A percentile compares a stretch with the other conserved stretches of the same genome.
phyloP scores from a whole-genome alignment of 2,329 filamentous ascomycete species.

The Mollisia scopiformis region DNA sequence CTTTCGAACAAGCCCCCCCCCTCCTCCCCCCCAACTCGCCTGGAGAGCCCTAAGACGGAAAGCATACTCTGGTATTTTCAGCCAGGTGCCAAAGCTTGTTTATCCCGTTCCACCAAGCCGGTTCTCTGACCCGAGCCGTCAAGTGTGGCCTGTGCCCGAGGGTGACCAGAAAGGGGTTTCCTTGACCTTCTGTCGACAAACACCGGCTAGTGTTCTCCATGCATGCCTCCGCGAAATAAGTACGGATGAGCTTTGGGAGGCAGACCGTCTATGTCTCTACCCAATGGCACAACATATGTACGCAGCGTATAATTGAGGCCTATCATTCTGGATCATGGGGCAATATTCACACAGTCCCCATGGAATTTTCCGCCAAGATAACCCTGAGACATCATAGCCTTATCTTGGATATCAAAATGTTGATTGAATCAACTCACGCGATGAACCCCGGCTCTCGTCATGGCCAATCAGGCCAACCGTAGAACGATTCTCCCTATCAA shows the following conservation, averaged over 20 bases:
- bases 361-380: not conserved
- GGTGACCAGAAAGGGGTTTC: not conserved
- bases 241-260: not conserved
- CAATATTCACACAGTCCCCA: not conserved
- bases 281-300: not conserved
- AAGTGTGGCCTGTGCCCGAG: not conserved
- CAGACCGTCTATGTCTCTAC: not conserved
- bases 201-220: not conserved
- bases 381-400: not conserved
- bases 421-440: not conserved
- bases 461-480: not conserved
- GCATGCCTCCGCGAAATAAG: not conserved
- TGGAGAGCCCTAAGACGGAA: not conserved
- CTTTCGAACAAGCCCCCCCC: not conserved
- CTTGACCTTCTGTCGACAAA: not conserved
- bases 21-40: not conserved
- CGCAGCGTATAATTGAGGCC: not conserved
- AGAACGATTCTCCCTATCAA: not conserved
- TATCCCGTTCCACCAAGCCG: not conserved
- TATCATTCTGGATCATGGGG: not conserved
- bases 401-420: not conserved
- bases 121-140: not conserved
- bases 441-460: not conserved
- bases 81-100: not conserved
- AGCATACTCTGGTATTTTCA: not conserved